Evolutionary conservation across 2,329 filamentous ascomycete species (phyloP), one percentile per base, ranked within the genome.

Genomic region (Penicillium concentricum): DNA sequence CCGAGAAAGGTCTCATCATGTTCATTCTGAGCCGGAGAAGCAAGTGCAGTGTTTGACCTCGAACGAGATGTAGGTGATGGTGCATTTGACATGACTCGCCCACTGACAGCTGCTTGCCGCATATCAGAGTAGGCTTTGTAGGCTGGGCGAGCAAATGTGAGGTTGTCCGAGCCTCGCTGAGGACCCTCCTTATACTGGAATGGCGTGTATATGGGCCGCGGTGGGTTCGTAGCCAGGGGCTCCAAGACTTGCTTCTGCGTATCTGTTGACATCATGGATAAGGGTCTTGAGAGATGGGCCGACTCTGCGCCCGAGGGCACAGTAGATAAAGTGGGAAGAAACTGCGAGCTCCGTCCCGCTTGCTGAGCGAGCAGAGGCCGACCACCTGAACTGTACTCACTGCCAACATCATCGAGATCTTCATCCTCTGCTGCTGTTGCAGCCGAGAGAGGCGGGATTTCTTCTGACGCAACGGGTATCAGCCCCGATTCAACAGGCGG

Each of bases 311-410:
- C 61, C 10, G 52, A 50, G 12, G 52, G 37, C 30, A 61, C 43
- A 18, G 42, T 45, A 13, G 61, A 57, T 41, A 61, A 48, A 16
- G 59, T 60, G 16, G 59, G 59, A 20, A 42, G 39, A 51, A 53
- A 60, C 5, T 58, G 60, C 10, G 62, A 60, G n/a, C 20, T 46
- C 30, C 52, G 59, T 20, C 58, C 49, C 6, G 60, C 59, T 45
- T 56, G 61, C 30, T 66, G 67, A 58, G 66, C 61, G 18, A 80
- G 58, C 12, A 80, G 74, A 10, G 82, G 82, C 32, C 82, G 73
- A 8, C 82, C 82, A 22, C 82, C 82, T 20, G 82, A 80, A 58
- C 81, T 84, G 58, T 83, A 84, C 38, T 66, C 64, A 49, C 64
- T 67, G 13, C 75, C 70, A 39, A 71, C 67, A 30, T 67, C 66